phyloP scores from a whole-genome alignment of 2,329 filamentous ascomycete species.

The Cladosporium phlei region DNA sequence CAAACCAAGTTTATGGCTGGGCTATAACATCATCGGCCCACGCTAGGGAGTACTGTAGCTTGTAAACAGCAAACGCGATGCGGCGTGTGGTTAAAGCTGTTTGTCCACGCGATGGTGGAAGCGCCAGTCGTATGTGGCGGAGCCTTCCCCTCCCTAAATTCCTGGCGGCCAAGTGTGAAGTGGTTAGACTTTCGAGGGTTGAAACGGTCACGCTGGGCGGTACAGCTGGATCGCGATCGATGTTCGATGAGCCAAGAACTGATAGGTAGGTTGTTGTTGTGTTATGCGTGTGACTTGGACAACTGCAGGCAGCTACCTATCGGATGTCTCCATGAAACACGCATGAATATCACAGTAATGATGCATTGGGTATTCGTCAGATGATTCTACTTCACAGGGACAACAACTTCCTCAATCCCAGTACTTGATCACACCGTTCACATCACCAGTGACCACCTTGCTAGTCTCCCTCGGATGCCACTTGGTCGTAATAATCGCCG shows the following conservation, averaged over 20 bases:
- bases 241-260: no score
- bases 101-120: background rate
- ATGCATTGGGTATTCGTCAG: constrained; percentile 4
- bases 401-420: constrained; percentile 66
- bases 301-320: no score
- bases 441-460: constrained; percentile 84
- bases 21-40: constrained; percentile 1
- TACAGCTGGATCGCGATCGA: no score
- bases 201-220: no score
- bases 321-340: no score
- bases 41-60: constrained; percentile 1
- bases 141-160: background rate
- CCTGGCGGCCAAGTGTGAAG: no score
- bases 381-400: background rate
- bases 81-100: constrained; percentile 2
- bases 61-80: constrained; percentile 3
- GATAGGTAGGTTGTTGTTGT: no score
- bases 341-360: no score
- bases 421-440: constrained; percentile 84
- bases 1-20: constrained; percentile 4
- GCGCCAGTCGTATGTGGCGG: background rate
- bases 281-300: no score
- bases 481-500: constrained; percentile 76
- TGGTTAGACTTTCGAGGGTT: no score
- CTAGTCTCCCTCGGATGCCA: constrained; percentile 98